Evolutionary conservation across 108 stramenopile genomes (phyloP).

Genomic region (Schizochytrium sp.): DNA sequence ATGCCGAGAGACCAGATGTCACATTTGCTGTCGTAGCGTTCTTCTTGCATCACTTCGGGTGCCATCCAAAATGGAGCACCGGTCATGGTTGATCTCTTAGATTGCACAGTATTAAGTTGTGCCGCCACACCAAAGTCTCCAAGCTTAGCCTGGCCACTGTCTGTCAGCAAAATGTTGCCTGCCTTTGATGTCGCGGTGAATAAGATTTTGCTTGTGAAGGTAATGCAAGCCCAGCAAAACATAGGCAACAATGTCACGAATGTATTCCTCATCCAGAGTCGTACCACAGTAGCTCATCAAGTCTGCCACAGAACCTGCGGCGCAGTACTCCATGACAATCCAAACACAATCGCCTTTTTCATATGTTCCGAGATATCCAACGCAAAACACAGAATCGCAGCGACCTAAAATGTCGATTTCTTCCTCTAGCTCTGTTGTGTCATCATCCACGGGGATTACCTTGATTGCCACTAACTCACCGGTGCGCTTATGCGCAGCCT

Average conservation of each 20-base stretch:
- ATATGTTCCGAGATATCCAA: constrained; percentile 89
- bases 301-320: constrained; percentile 87
- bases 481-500: constrained; percentile 81
- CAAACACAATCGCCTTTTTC: constrained; percentile 63
- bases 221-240: constrained; percentile 89
- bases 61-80: constrained; percentile 99
- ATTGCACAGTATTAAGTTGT: constrained; percentile 90
- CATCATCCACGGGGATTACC: constrained; percentile 79
- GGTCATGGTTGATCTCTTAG: constrained; percentile 95
- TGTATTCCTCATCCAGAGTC: constrained; percentile 76
- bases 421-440: constrained; percentile 86
- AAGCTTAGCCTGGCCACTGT: constrained; percentile 87
- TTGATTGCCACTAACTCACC: constrained; percentile 89
- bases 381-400: constrained; percentile 87
- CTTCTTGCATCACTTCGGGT: constrained; percentile 93
- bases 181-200: constrained; percentile 96
- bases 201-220: constrained; percentile 87
- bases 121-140: constrained; percentile 94
- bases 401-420: constrained; percentile 89
- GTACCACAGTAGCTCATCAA: constrained; percentile 82
- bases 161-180: constrained; percentile 90
- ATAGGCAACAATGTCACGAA: constrained; percentile 85
- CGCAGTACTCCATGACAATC: constrained; percentile 94
- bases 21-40: constrained; percentile 93
- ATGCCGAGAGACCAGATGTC: constrained; percentile 98